phyloP scores from a whole-genome alignment of 1,139 yeast species.

The Suhomyces choctaworum region DNA sequence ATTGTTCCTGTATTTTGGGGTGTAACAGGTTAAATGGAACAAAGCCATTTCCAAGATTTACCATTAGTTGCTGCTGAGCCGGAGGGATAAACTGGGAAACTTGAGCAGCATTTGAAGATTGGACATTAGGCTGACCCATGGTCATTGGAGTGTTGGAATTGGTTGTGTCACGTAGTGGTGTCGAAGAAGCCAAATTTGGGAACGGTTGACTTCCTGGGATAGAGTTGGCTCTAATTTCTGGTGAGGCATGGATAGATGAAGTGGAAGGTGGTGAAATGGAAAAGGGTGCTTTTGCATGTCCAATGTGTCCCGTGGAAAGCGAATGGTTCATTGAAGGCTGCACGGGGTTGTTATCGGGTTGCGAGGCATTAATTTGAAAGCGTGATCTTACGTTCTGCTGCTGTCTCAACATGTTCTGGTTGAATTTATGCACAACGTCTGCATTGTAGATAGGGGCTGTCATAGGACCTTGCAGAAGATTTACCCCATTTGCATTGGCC shows the following conservation, averaged over 20 bases:
- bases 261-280: conserved; percentile 8
- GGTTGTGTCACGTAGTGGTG: conserved; percentile 8
- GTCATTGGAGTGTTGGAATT: not conserved
- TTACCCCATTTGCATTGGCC: conserved; percentile 16
- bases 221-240: conserved; percentile 7
- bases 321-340: conserved; percentile 16
- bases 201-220: conserved; percentile 2
- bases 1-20: conserved; percentile 22
- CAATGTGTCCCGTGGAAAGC: conserved; percentile 18
- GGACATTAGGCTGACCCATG: not conserved
- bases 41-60: conserved; percentile 21
- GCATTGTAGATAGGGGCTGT: conserved; percentile 41
- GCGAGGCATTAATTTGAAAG: not conserved
- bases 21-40: conserved; percentile 23
- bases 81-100: conserved; percentile 9
- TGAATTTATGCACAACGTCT: conserved; percentile 18
- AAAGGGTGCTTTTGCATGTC: conserved; percentile 10
- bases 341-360: not conserved
- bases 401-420: conserved; percentile 19
- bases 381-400: conserved; percentile 13
- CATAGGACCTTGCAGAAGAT: conserved; percentile 28
- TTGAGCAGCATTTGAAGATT: not conserved
- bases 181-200: conserved; percentile 6
- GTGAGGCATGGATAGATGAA: conserved; percentile 7
- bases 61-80: conserved; percentile 23